Conservation (phyloP, 306 rosid genomes). For the Cucumis hystrix region DNA sequence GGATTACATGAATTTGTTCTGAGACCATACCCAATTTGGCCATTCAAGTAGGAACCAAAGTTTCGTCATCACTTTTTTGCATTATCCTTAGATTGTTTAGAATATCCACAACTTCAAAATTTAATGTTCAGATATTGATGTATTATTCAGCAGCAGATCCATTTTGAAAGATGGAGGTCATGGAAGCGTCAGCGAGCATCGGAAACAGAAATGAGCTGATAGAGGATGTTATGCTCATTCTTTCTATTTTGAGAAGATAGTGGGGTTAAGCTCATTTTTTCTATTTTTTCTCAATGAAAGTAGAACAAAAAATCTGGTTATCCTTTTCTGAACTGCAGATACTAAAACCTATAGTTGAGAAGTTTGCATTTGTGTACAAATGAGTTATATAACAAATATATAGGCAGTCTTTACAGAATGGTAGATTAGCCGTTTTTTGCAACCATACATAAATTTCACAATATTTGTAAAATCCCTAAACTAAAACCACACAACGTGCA, state of each 20-base stretch:
- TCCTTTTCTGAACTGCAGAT: not conserved
- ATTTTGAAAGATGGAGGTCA: not conserved
- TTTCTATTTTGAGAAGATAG: too few species aligned
- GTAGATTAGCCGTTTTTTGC: not conserved
- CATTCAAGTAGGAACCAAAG: not conserved
- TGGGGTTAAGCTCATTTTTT: not conserved
- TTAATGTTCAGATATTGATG: not conserved
- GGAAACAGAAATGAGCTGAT: not conserved
- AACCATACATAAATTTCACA: not conserved
- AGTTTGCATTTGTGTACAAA: too few species aligned
- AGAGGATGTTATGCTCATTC: not conserved
- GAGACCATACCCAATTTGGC: constrained; percentile 1
- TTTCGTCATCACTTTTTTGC: not conserved
- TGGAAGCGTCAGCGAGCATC: not conserved
- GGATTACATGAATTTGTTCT: constrained; percentile 17
- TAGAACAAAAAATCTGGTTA: not conserved
- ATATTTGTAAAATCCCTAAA: not conserved
- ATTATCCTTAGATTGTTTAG: not conserved
- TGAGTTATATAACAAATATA: too few species aligned
- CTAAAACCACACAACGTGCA: not conserved
- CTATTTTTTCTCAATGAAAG: too few species aligned
- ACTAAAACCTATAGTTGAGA: not conserved
- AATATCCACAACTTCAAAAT: not conserved
- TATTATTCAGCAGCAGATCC: not conserved
- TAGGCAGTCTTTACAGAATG: not conserved